These are phyloP conservation scores for Sporothrix mexicana DNA, from an alignment of 2,329 filamentous ascomycete genomes.

Conservation along the genomic window DNA sequence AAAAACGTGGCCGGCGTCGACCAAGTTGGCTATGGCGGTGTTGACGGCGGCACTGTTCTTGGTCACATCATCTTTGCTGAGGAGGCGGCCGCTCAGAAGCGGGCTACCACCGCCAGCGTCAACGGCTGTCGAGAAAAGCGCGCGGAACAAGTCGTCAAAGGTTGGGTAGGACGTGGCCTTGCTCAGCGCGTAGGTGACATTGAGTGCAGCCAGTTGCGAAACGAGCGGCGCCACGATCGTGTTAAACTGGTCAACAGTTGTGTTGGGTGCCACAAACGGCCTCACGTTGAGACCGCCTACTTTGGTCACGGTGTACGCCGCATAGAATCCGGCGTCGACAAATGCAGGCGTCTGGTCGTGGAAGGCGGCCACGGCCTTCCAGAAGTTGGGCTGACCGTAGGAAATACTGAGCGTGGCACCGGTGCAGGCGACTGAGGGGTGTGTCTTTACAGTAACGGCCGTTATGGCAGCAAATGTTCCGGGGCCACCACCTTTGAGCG, in stretches of 20 bases:
- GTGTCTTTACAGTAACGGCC: slow-evolving; percentile 59
- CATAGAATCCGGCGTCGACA: slow-evolving; percentile 51
- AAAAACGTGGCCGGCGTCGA: slow-evolving; percentile 33
- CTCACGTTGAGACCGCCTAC: slow-evolving; percentile 48
- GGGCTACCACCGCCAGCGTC: slow-evolving; percentile 44
- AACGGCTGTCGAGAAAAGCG: slow-evolving; percentile 32
- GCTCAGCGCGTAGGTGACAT: slow-evolving; percentile 43
- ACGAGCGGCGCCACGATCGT: slow-evolving; percentile 38
- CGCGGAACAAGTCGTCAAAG: slow-evolving; percentile 47
- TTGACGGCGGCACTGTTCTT: slow-evolving; percentile 47
- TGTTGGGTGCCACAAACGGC: slow-evolving; percentile 47
- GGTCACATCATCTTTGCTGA: slow-evolving; percentile 47
- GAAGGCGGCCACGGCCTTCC: slow-evolving; percentile 55
- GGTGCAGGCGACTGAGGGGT: slow-evolving; percentile 41
- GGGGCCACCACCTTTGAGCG: slow-evolving; percentile 57
- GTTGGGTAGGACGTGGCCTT: slow-evolving; percentile 43
- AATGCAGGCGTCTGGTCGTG: slow-evolving; percentile 51
- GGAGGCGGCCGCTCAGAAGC: slow-evolving; percentile 49
- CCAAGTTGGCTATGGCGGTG: slow-evolving; percentile 43
- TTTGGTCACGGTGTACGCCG: slow-evolving; percentile 51
- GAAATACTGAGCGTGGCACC: slow-evolving; percentile 29
- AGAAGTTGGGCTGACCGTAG: slow-evolving; percentile 43
- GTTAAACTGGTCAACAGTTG: slow-evolving; percentile 43
- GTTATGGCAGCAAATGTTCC: slow-evolving; percentile 59
- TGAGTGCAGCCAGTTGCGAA: slow-evolving; percentile 46